phyloP scores from a whole-genome alignment of 2,329 filamentous ascomycete genomes.

The Aureobasidium zeae region DNA sequence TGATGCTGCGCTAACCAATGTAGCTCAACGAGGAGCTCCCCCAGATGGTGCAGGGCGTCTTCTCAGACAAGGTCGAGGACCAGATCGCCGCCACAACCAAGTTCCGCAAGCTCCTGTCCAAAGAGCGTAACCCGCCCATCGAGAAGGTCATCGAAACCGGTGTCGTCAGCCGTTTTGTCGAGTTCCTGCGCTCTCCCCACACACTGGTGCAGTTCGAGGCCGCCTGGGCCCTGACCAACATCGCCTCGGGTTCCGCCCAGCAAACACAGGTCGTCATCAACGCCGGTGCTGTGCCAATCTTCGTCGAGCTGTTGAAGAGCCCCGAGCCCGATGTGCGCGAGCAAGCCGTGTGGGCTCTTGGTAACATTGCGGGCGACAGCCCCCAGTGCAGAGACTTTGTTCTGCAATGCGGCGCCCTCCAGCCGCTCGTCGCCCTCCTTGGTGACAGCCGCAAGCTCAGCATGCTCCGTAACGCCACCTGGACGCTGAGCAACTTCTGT shows the following conservation, averaged over 20 bases:
- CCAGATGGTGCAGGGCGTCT: constrained; percentile 95
- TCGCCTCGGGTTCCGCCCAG: constrained; percentile 90
- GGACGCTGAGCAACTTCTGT: constrained; percentile 99
- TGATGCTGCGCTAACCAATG: constrained; percentile 12
- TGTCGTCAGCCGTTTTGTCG: constrained; percentile 93
- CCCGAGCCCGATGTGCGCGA: constrained; percentile 96
- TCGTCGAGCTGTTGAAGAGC: constrained; percentile 89
- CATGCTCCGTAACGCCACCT: constrained; percentile 97
- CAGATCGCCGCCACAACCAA: constrained; percentile 98
- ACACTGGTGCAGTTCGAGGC: constrained; percentile 98
- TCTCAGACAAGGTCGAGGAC: constrained; percentile 95
- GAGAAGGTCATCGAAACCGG: constrained; percentile 99
- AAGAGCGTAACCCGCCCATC: constrained; percentile 97
- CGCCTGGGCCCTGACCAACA: constrained; percentile 98
- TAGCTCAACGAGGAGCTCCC: constrained; percentile 96
- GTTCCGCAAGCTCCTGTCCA: constrained; percentile 94
- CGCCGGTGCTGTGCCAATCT: constrained; percentile 94
- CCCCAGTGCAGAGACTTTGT: constrained; percentile 97
- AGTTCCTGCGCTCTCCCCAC: constrained; percentile 95
- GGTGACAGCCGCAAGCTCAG: constrained; percentile 97
- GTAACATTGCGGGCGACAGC: constrained; percentile 98
- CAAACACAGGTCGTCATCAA: constrained; percentile 99
- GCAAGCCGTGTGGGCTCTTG: constrained; percentile 96
- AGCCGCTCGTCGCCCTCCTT: constrained; percentile 78
- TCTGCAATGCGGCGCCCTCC: constrained; percentile 78